Evolutionary conservation across 768 basidiomycete species (phyloP).

Genomic region (Tylopilus vinaceipallidus): DNA sequence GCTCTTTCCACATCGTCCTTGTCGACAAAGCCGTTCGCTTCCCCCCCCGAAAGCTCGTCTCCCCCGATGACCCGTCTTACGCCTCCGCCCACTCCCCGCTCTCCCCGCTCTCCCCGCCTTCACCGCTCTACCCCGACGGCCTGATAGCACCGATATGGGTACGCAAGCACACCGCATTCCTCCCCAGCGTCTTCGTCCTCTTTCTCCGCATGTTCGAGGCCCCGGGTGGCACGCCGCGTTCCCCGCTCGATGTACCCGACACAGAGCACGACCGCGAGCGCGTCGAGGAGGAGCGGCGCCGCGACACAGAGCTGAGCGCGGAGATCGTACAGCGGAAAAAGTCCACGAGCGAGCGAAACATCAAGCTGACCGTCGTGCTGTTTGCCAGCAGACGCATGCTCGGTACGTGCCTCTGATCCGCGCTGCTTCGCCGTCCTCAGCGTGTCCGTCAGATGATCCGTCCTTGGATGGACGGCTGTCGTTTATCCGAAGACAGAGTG

Average conservation of each 20-base stretch:
- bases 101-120: conserved; percentile 86
- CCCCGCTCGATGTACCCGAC: conserved; percentile 56
- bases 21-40: conserved; percentile 85
- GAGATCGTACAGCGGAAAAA: conserved; percentile 83
- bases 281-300: conserved; percentile 64
- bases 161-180: conserved; percentile 86
- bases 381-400: conserved; percentile 87
- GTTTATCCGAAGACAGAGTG: conserved; percentile 82
- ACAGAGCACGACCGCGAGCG: conserved; percentile 54
- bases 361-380: conserved; percentile 93
- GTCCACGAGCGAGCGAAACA: conserved; percentile 75
- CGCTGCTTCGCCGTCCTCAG: not conserved
- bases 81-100: conserved; percentile 78
- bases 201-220: conserved; percentile 83
- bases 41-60: conserved; percentile 77
- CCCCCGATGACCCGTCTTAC: conserved; percentile 56
- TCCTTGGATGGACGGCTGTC: conserved; percentile 80
- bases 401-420: conserved; percentile 46
- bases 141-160: conserved; percentile 98
- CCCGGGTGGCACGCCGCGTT: conserved; percentile 41
- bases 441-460: conserved; percentile 65
- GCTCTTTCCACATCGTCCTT: conserved; percentile 77
- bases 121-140: conserved; percentile 92
- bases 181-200: conserved; percentile 92
- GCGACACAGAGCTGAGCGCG: conserved; percentile 73